Evolutionary conservation across 768 basidiomycete species (phyloP), one percentile per base, ranked within the genome.

Genomic region (Xanthoconium stramineum): DNA sequence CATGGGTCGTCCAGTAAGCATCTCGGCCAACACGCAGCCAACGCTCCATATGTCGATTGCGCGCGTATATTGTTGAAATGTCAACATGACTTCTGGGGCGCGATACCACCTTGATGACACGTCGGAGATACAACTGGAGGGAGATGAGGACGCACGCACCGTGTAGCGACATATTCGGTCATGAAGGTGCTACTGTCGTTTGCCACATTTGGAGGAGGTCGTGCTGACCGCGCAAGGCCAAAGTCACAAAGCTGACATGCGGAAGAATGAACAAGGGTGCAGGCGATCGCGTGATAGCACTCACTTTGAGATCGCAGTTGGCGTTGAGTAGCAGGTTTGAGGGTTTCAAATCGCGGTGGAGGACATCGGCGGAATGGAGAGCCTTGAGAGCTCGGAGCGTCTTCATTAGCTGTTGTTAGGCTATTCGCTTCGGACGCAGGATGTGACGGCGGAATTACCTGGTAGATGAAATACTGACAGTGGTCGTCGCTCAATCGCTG

Each of bases 41-140:
- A 92, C 89, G 56, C 84, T 85, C 91, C 91, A 94, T 69, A 93
- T 81, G 61, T 92, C 90, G 70, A 92, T 89, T 0, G 88, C 88
- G 35, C 83, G 82, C 6, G 93, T 94, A 70, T 98, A 98, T 76
- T 95, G 88, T 67, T 95, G 94, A 78, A 97, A 98, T 0, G 93
- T 96, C 36, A 98, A 81, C 96, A 98, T 98, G 58, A 98, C 91
- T 70, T 98, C 96, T 0, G 96, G 96, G 0, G 96, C 96, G 32
- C 96, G 85, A 69, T 98, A 98, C 96, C 96, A 98, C 66, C 93
- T 86, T 48, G 12, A 28, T 38, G 43, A 39, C 54, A 46, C 29
- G 50, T 60, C 43, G 57, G 53, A 44, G 28, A 35, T 10, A 42
- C 39, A 38, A 29, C 20, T 32, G 3, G 4, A 29, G 11, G 29